Percentiles rank a stretch among this genome's conserved stretches.
These are phyloP conservation scores for Cercospora sesami DNA, from an alignment of 2,329 filamentous ascomycete species.

Conservation along the genomic window DNA sequence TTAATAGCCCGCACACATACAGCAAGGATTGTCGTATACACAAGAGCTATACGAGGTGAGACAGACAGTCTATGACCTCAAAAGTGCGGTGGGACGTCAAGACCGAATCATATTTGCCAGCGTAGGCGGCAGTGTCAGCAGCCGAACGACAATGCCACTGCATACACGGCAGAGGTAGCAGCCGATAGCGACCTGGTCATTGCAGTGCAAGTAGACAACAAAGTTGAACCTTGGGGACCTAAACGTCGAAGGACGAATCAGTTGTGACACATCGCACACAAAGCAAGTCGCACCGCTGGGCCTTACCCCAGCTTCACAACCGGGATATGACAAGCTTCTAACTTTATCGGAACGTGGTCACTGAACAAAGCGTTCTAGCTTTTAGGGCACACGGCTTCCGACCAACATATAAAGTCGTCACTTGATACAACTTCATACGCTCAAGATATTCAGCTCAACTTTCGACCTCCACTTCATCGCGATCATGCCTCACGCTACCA, in stretches of 20 bases:
- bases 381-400: not conserved
- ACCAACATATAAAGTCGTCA: not conserved
- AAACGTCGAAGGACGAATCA: not conserved
- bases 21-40: not conserved
- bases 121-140: not conserved
- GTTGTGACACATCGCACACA: not conserved
- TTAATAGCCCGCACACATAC: not conserved
- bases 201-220: not conserved
- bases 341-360: not conserved
- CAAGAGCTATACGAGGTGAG: not conserved
- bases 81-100: not conserved
- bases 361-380: not conserved
- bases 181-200: not conserved
- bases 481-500: constrained; percentile 13
- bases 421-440: not conserved
- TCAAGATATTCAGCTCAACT: not conserved
- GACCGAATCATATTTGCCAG: not conserved
- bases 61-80: not conserved
- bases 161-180: not conserved
- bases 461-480: not conserved
- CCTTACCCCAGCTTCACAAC: not conserved
- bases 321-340: not conserved
- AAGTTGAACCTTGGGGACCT: not conserved
- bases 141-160: not conserved
- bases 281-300: not conserved